A percentile compares a stretch with the other conserved stretches of the same genome.
Conservation (phyloP, 148 eudicot species). For the Beta vulgaris region DNA sequence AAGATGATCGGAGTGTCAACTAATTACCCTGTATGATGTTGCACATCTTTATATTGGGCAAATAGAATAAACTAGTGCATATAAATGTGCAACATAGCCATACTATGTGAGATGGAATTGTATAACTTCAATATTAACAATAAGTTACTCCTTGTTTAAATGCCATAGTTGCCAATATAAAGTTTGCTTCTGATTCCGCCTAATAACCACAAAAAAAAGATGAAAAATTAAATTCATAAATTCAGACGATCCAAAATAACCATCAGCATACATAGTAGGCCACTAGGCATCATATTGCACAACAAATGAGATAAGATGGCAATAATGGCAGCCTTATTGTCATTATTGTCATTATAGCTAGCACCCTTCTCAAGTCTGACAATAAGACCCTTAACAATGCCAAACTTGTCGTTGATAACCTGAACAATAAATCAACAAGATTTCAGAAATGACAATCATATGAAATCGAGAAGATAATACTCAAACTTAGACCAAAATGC, state of each 20-base stretch:
- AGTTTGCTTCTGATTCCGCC: conserved; percentile 69
- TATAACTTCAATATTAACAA: not conserved
- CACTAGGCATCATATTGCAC: not conserved
- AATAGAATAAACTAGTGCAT: not conserved
- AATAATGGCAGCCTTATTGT: conserved; percentile 45
- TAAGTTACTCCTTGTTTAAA: not conserved
- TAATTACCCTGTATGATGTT: too few relatives aligned
- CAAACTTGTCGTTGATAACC: too few relatives aligned
- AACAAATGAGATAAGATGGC: too few relatives aligned
- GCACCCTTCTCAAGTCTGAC: conserved; percentile 65
- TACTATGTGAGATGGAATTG: not conserved
- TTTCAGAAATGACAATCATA: too few relatives aligned
- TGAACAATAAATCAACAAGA: too few relatives aligned
- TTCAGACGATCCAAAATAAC: too few relatives aligned
- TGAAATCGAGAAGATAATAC: too few relatives aligned
- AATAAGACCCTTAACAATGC: too few relatives aligned
- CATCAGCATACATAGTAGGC: not conserved
- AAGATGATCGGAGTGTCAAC: not conserved
- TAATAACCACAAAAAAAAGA: conserved; percentile 15
- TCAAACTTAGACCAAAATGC: too few relatives aligned
- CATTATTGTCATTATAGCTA: conserved; percentile 48
- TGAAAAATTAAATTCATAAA: not conserved
- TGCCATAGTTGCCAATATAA: not conserved
- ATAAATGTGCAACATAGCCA: not conserved
- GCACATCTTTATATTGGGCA: not conserved